Conservation (phyloP, 2,329 filamentous ascomycete species). For the Teratosphaeriaceae sp. region DNA sequence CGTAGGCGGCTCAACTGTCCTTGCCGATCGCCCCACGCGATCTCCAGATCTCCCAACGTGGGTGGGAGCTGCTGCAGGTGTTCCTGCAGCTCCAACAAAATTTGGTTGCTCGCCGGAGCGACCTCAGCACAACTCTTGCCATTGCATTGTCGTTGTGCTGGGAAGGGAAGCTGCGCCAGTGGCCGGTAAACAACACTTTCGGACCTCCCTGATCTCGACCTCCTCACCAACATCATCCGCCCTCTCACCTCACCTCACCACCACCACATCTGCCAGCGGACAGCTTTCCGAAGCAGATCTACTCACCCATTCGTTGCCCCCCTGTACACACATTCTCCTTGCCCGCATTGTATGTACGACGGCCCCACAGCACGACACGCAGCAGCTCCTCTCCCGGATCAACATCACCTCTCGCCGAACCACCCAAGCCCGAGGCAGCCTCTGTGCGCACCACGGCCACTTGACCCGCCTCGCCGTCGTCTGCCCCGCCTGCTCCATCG, state of each 20-base stretch:
- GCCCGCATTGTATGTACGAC: neutral
- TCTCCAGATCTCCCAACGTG: no score
- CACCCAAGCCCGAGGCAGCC: neutral
- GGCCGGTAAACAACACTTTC: no score
- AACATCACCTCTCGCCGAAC: neutral
- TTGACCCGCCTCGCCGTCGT: neutral
- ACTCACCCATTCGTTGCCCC: neutral
- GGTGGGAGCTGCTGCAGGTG: no score
- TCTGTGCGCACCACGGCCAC: neutral
- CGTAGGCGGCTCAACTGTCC: no score
- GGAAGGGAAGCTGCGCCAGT: no score
- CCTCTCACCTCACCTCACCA: slow-evolving; percentile 1
- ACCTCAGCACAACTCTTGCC: no score
- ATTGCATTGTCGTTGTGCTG: no score
- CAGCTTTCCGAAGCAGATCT: slow-evolving; percentile 2
- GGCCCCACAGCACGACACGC: neutral
- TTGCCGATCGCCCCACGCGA: no score
- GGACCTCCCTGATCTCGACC: neutral
- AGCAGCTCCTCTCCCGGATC: neutral
- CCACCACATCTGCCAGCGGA: slow-evolving; percentile 1
- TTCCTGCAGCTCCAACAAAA: no score
- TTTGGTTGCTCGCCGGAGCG: no score
- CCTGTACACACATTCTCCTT: neutral
- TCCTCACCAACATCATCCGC: neutral
- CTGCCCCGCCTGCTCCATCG: neutral